A percentile compares a stretch with the other conserved stretches of the same genome.
Evolutionary conservation across 805 yeast species (phyloP).

Genomic region (Naumovozyma dairenensis): DNA sequence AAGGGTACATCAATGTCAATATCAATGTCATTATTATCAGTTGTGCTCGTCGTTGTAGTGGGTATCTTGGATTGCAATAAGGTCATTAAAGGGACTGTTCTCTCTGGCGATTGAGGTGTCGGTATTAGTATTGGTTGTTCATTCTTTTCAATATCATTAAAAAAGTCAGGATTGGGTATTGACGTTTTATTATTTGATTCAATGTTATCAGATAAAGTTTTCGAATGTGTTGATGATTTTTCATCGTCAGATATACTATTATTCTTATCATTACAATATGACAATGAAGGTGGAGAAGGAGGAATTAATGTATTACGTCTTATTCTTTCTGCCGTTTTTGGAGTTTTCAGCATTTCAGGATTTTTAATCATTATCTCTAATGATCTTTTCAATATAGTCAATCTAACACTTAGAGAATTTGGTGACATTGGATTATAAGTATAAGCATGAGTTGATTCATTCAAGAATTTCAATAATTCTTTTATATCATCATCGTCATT

Average conservation of each 20-base stretch:
- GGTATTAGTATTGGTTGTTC: too few relatives aligned
- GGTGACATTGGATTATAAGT: constrained; percentile 76
- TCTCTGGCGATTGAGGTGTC: not conserved
- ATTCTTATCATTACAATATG: too few relatives aligned
- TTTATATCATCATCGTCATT: constrained; percentile 16
- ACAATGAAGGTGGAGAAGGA: too few relatives aligned
- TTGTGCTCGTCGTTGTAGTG: constrained; percentile 1
- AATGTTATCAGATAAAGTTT: not conserved
- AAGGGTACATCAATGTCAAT: not conserved
- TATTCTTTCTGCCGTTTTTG: constrained; percentile 1
- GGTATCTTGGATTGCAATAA: too few relatives aligned
- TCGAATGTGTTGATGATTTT: not conserved
- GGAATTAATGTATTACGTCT: not conserved
- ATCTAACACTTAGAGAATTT: constrained; percentile 61
- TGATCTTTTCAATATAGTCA: constrained; percentile 64
- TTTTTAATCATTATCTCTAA: constrained; percentile 58
- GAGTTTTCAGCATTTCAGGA: constrained; percentile 31
- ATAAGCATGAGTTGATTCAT: constrained; percentile 71
- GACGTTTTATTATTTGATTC: not conserved
- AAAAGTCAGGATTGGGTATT: too few relatives aligned
- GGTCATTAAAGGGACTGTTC: too few relatives aligned
- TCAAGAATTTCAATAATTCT: constrained; percentile 53
- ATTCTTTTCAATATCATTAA: too few relatives aligned
- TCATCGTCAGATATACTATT: not conserved
- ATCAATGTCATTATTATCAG: not conserved